Percentiles rank a stretch among this genome's conserved stretches.
phyloP scores from a whole-genome alignment of 768 basidiomycete species.

The Mycena filopes region DNA sequence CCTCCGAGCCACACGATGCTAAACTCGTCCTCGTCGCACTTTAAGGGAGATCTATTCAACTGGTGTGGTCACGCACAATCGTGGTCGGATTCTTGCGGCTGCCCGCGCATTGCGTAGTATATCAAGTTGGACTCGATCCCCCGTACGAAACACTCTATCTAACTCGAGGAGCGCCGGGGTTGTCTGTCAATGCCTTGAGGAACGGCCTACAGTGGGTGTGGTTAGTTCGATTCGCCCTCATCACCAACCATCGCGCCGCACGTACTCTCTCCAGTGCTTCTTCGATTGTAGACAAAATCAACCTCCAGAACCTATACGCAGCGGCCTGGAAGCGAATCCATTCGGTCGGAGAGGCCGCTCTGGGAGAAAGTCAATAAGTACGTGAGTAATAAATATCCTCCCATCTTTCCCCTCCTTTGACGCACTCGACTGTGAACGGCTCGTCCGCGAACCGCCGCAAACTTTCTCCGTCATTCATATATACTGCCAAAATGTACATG shows the following conservation, averaged over 20 bases:
- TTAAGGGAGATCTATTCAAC: neutral
- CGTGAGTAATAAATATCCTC: too few relatives aligned
- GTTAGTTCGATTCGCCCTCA: neutral
- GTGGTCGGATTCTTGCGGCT: neutral
- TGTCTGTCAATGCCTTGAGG: neutral
- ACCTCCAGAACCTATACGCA: slow-evolving; percentile 11
- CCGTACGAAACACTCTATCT: neutral
- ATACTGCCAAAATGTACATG: neutral
- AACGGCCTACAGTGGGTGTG: too few relatives aligned
- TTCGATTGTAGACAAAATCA: neutral
- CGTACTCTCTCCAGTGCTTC: neutral
- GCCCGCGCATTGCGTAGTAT: slow-evolving; percentile 4
- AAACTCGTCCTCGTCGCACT: neutral
- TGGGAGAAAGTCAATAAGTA: neutral
- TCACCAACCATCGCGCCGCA: neutral
- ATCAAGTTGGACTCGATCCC: slow-evolving; percentile 11
- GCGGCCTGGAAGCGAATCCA: slow-evolving; percentile 8
- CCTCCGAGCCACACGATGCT: neutral
- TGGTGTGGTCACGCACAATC: neutral
- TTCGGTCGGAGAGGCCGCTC: slow-evolving; percentile 3
- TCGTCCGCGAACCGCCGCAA: neutral
- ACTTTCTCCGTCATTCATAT: slow-evolving; percentile 1
- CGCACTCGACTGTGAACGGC: neutral
- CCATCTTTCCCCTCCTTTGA: too few relatives aligned
- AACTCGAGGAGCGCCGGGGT: neutral